Conservation (phyloP, 1,284 basidiomycete species). For the Ganoderma sinense region DNA sequence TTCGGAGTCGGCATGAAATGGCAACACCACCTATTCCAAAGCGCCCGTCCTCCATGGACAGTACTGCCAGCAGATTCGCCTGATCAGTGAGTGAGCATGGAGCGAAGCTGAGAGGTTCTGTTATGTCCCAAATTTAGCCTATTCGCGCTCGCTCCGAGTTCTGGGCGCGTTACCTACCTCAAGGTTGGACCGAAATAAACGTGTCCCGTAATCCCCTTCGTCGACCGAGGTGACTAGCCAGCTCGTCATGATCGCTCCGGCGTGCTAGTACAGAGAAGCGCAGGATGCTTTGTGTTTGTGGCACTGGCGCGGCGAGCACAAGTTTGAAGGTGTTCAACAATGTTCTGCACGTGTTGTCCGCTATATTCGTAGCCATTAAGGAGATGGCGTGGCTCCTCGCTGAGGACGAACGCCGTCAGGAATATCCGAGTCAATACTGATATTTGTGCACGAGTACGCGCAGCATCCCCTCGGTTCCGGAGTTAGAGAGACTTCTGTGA, state of each 20-base stretch:
- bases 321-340: neutral
- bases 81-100: neutral
- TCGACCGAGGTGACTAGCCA: neutral
- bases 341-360: too few relatives aligned
- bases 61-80: neutral
- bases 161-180: neutral
- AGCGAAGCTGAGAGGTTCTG: neutral
- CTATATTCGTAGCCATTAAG: neutral
- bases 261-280: too few relatives aligned
- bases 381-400: neutral
- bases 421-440: neutral
- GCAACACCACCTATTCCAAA: neutral
- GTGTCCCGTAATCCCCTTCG: neutral
- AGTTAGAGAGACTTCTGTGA: neutral
- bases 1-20: neutral
- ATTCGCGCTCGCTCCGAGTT: neutral
- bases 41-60: neutral
- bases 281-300: neutral
- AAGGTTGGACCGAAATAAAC: neutral
- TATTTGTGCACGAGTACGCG: neutral
- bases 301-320: neutral
- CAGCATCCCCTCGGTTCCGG: neutral
- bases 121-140: neutral
- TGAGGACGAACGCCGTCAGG: neutral
- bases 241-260: too few relatives aligned